phyloP scores from a whole-genome alignment of 768 basidiomycete species.

The Hericium alpestre region DNA sequence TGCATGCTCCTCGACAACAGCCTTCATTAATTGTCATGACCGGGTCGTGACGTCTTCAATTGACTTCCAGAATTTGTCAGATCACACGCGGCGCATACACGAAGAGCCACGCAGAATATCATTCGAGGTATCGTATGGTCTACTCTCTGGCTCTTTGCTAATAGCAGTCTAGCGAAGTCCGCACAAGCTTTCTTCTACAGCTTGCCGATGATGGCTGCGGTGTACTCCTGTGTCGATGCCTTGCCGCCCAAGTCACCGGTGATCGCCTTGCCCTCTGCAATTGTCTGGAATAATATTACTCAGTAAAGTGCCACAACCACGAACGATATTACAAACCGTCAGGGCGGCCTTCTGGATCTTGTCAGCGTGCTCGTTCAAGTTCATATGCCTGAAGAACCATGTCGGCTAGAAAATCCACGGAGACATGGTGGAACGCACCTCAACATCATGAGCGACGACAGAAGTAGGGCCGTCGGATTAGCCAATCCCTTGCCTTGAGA shows the following conservation, averaged over 20 bases:
- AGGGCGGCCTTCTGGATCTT: slow-evolving; percentile 91
- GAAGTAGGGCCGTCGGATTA: slow-evolving; percentile 96
- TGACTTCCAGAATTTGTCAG: neutral
- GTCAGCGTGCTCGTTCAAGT: slow-evolving; percentile 67
- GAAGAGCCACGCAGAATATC: too few species aligned
- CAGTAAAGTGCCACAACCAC: neutral
- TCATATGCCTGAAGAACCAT: slow-evolving; percentile 69
- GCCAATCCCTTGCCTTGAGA: slow-evolving; percentile 74
- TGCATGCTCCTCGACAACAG: neutral
- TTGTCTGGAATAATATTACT: slow-evolving; percentile 48
- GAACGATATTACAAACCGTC: slow-evolving; percentile 42
- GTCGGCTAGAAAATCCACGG: slow-evolving; percentile 8
- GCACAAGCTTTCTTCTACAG: slow-evolving; percentile 22
- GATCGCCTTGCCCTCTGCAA: slow-evolving; percentile 91
- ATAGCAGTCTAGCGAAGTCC: too few species aligned
- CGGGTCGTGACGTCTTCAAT: neutral
- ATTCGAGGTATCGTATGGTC: too few species aligned
- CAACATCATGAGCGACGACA: slow-evolving; percentile 97
- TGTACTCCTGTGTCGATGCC: slow-evolving; percentile 82
- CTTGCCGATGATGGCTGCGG: slow-evolving; percentile 74
- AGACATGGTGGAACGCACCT: slow-evolving; percentile 40
- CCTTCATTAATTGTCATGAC: neutral
- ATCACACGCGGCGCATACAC: neutral
- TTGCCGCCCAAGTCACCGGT: slow-evolving; percentile 95
- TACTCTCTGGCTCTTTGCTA: too few species aligned